Conservation (phyloP, 23 red algal genomes). For the Gracilaria caudata region DNA sequence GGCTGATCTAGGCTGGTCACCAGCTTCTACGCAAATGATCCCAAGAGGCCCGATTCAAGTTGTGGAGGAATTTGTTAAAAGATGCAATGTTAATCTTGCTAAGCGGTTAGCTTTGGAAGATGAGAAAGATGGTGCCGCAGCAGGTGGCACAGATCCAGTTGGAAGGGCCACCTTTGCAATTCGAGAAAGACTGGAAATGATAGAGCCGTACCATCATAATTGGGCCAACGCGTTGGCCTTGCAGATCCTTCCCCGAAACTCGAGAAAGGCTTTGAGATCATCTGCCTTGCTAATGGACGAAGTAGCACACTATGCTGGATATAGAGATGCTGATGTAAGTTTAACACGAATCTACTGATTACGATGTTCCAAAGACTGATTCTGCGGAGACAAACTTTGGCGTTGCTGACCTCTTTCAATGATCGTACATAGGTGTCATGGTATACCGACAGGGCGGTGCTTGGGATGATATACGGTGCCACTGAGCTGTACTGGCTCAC, state of each 20-base stretch:
- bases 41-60: slow-evolving; percentile 46
- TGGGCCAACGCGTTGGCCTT: slow-evolving; percentile 55
- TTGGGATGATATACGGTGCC: slow-evolving; percentile 47
- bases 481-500: slow-evolving; percentile 67
- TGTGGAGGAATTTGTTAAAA: slow-evolving; percentile 32
- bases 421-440: slow-evolving; percentile 41
- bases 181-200: slow-evolving; percentile 47
- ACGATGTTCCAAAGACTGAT: neutral
- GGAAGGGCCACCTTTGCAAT: slow-evolving; percentile 48
- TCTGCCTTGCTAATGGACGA: slow-evolving; percentile 52
- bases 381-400: neutral
- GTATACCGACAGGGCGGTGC: slow-evolving; percentile 68
- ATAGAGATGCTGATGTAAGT: slow-evolving; percentile 51
- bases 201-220: slow-evolving; percentile 32
- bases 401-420: neutral
- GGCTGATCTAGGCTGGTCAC: slow-evolving; percentile 53
- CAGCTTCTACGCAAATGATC: slow-evolving; percentile 40
- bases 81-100: slow-evolving; percentile 36
- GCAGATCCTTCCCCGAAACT: slow-evolving; percentile 32
- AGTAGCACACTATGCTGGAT: slow-evolving; percentile 67
- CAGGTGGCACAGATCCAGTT: slow-evolving; percentile 21
- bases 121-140: slow-evolving; percentile 29
- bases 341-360: neutral
- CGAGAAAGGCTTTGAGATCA: slow-evolving; percentile 17
- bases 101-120: slow-evolving; percentile 11